A percentile compares a stretch with the other conserved stretches of the same genome.
Conservation (phyloP, 129 eudicot genomes). For the Calendula officinalis region DNA sequence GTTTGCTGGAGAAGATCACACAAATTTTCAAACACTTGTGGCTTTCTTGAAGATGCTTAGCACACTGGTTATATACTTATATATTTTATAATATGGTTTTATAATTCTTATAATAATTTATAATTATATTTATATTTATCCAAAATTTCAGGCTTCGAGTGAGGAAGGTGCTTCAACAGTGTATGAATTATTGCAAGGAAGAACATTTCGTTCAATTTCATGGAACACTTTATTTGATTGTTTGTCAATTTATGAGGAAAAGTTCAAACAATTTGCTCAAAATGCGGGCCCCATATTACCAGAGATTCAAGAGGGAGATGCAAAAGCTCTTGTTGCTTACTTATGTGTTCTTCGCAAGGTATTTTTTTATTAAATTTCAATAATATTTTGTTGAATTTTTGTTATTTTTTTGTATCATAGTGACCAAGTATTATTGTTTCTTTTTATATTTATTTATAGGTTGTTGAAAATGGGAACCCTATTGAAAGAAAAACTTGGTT, state of each 20-base stretch:
- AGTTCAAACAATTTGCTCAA: constrained; percentile 75
- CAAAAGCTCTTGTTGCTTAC: constrained; percentile 92
- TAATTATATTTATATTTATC: constrained; percentile 5
- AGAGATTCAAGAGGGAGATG: constrained; percentile 96
- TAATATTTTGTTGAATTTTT: constrained; percentile 2
- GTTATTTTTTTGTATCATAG: background rate
- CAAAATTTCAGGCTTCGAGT: constrained; percentile 62
- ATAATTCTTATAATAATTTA: background rate
- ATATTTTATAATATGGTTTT: constrained; percentile 13
- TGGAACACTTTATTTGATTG: constrained; percentile 91
- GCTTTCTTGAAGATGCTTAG: constrained; percentile 93
- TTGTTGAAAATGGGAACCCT: constrained; percentile 84
- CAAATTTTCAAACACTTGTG: constrained; percentile 87
- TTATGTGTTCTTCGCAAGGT: constrained; percentile 86
- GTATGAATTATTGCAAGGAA: constrained; percentile 77
- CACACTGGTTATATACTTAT: constrained; percentile 52
- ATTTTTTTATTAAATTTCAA: constrained; percentile 9
- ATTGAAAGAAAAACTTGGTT: constrained; percentile 86
- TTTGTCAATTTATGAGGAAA: constrained; percentile 82
- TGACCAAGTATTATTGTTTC: constrained; percentile 10
- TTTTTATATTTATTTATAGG: constrained; percentile 42
- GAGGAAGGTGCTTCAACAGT: constrained; percentile 90
- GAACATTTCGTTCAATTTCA: constrained; percentile 78
- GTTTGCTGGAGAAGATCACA: constrained; percentile 97
- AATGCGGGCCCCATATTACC: constrained; percentile 68